These are phyloP conservation scores for Penicillium nordicum DNA, from an alignment of 2,329 filamentous ascomycete species.

Conservation along the genomic window DNA sequence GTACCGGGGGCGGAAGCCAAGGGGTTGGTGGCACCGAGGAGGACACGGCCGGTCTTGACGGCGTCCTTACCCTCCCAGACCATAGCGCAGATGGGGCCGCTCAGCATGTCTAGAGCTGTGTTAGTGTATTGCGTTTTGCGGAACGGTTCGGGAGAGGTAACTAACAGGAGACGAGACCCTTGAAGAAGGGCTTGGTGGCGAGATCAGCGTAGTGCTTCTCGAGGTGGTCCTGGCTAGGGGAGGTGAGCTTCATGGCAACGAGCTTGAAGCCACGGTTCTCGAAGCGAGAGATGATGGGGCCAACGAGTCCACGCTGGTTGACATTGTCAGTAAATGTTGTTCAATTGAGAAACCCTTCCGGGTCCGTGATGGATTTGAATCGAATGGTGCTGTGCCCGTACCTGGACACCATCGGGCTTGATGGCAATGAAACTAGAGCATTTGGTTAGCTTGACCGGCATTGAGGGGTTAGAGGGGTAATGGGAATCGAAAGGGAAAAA, in stretches of 20 bases:
- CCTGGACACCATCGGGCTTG: conserved; percentile 99
- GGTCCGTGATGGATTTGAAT: not conserved
- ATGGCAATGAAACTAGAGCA: conserved; percentile 91
- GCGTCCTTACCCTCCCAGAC: conserved; percentile 99
- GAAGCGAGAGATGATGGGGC: conserved; percentile 96
- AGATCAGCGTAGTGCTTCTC: conserved; percentile 97
- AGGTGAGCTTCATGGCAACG: conserved; percentile 91
- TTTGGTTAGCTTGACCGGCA: conserved; percentile 31
- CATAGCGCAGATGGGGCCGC: conserved; percentile 97
- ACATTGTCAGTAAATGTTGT: conserved; percentile 24
- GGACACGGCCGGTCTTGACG: conserved; percentile 94
- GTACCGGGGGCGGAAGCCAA: conserved; percentile 90
- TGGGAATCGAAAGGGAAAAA: conserved; percentile 3
- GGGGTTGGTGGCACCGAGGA: conserved; percentile 99
- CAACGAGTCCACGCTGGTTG: conserved; percentile 85
- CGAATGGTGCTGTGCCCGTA: conserved; percentile 45
- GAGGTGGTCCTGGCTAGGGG: conserved; percentile 88
- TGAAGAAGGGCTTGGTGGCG: conserved; percentile 93
- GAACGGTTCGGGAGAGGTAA: conserved; percentile 16
- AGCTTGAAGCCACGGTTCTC: conserved; percentile 99
- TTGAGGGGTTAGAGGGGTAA: conserved; percentile 24
- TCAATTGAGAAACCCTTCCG: conserved; percentile 9
- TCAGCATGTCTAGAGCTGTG: conserved; percentile 74
- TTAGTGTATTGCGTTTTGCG: conserved; percentile 15
- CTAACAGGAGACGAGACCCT: conserved; percentile 85